phyloP scores from a whole-genome alignment of 805 yeast genomes.

The Priceomyces medius region DNA sequence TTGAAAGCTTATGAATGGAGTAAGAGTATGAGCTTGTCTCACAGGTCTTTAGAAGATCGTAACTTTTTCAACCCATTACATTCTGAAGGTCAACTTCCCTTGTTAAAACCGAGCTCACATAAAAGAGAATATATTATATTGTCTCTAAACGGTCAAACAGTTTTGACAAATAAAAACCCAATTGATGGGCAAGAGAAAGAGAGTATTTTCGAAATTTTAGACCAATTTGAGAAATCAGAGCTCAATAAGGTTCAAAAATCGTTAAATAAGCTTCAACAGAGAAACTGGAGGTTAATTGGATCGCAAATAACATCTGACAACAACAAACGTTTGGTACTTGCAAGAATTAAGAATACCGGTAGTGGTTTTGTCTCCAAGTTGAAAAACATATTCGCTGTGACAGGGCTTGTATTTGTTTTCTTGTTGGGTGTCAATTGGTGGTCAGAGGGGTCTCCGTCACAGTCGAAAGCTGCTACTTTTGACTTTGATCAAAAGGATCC shows the following conservation, averaged over 20 bases:
- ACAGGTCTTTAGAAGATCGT: slow-evolving; percentile 39
- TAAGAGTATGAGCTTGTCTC: slow-evolving; percentile 29
- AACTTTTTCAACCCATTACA: slow-evolving; percentile 48
- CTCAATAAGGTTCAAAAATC: slow-evolving; percentile 32
- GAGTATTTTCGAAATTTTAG: slow-evolving; percentile 43
- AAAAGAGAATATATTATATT: slow-evolving; percentile 27
- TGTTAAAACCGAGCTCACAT: neutral
- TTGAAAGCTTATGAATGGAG: slow-evolving; percentile 55
- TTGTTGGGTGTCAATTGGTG: slow-evolving; percentile 22
- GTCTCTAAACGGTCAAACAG: slow-evolving; percentile 34
- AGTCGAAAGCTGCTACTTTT: no score
- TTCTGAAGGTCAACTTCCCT: slow-evolving; percentile 3
- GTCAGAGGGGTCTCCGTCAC: slow-evolving; percentile 8
- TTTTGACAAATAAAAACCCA: slow-evolving; percentile 36
- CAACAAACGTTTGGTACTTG: slow-evolving; percentile 14
- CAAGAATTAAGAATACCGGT: slow-evolving; percentile 3
- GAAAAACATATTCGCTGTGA: slow-evolving; percentile 22
- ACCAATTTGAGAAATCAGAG: slow-evolving; percentile 32
- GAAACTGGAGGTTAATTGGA: slow-evolving; percentile 57
- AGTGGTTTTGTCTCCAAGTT: slow-evolving; percentile 9
- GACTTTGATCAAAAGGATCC: no score
- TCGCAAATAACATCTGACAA: slow-evolving; percentile 30
- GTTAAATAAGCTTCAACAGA: slow-evolving; percentile 43
- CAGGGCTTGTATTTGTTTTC: slow-evolving; percentile 23
- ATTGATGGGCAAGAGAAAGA: slow-evolving; percentile 36